Base-by-base conservation (phyloP, 1,139 yeast genomes). In the Zygotorulaspora mrakii region DNA sequence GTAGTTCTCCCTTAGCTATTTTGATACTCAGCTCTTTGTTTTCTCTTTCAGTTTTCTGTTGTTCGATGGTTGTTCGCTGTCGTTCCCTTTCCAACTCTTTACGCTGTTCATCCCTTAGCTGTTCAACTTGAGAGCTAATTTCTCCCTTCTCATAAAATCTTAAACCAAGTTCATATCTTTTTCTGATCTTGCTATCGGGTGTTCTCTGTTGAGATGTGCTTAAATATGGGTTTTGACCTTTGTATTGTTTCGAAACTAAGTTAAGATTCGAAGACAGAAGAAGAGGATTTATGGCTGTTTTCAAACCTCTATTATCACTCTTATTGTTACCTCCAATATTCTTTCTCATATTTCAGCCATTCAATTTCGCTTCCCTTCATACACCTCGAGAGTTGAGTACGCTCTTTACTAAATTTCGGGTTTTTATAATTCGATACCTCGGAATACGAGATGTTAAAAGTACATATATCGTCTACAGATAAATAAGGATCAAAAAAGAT, bases 201-300 rank as follows among this genome's bases (percentile, higher is more conserved):
- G 17, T 14, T 5, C 26, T 23, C 12, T 28, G 24, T 17, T 31
- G 29, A 11, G 36, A 17, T 12, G 43, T 37, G 34, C 47, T 43
- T 27, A 59, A 37, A 38, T 60, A 60, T 8, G 64, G 64, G 40
- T 60, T 60, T 11, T 38, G 47, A 10, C 43, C 27, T 17, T 41
- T 43, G 23, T 53, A 49, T 29, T 55, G 54, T 30, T 47, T 48
- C 27, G 48, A 52, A 9, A 59, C 45, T 1, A 61, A 35, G 20
- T 57, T 59, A 10, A 55, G 35, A 37, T 61, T 61, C 2, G 54
- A 50, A 1, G 62, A 52, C 14, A 45, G 35, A 11, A 62, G 39
- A 1, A 55, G 51, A 1, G 64, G 59, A 34, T 62, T 62, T n/a
- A 59, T 41, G 21, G 54, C 58, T 1, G 54, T 53, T 14, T 51